phyloP scores from a whole-genome alignment of 345 rosid genomes.

The Citrus sp. region DNA sequence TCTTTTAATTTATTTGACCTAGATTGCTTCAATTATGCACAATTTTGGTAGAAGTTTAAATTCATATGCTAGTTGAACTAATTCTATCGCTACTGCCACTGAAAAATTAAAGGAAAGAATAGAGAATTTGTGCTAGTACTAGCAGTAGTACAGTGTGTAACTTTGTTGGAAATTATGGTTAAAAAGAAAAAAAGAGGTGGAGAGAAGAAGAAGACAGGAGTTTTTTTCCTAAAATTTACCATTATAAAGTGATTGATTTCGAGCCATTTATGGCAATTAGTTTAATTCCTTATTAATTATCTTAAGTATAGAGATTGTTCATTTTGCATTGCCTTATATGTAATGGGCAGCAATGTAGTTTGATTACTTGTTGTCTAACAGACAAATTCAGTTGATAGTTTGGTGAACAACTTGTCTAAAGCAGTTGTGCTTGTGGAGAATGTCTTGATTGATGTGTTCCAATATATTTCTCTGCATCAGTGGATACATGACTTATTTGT shows the following conservation, averaged over 20 bases:
- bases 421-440: not conserved
- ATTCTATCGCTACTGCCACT: not conserved
- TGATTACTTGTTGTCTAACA: not conserved
- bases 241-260: not conserved
- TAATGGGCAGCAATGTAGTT: not conserved
- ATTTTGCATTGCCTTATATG: not conserved
- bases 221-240: too few species aligned
- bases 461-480: not conserved
- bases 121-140: not conserved
- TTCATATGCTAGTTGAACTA: not conserved
- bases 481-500: not conserved
- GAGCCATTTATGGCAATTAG: not conserved
- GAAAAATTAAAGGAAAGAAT: not conserved
- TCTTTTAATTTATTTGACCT: conserved; percentile 4
- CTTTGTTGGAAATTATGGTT: not conserved
- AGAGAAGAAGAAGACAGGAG: not conserved
- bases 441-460: not conserved
- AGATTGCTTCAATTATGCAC: not conserved
- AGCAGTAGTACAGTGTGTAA: not conserved
- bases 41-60: not conserved
- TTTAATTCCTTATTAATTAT: not conserved
- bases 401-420: not conserved
- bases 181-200: not conserved
- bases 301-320: not conserved
- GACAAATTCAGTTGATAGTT: not conserved